Evolutionary conservation across 495 filamentous ascomycete genomes (phyloP), one percentile per base, ranked within the genome.

Genomic region (Podospora conica): DNA sequence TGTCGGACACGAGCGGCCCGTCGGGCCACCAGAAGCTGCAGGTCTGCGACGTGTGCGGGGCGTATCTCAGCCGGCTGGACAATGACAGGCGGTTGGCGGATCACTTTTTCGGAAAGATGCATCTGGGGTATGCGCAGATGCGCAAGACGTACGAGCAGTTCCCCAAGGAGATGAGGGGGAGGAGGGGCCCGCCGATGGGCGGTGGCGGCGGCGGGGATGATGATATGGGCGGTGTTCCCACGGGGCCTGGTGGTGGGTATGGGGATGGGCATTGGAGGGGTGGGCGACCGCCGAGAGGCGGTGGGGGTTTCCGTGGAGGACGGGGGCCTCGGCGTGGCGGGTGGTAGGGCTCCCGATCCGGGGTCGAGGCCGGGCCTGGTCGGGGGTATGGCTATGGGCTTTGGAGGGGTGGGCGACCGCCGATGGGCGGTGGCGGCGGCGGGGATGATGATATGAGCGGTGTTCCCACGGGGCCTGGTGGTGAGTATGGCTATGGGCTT

Each of bases 71-170:
- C 63, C 78, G 95, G 21, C 85, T 98, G 24, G 95, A 98, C 74
- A 98, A 98, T 72, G 95, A 98, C 73, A 85, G 95, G 21, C 82
- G 95, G 28, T 73, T 98, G 76, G 95, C 95, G 27, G 95, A 98
- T 76, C 95, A 98, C 73, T 98, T 98, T 77, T 98, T 96, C 75
- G 95, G 95, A 29, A 98, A 98, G 82, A 98, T 98, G 96, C 95
- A 98, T 73, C 81, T 98, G 73, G 95, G 95, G 0, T 98, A 97
- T 75, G 94, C 95, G 33, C 91, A 96, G 79, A 98, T 98, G 95
- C 86, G 95, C 68, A 95, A 91, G 82, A 92, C 90, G 12, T 90
- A 82, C 70, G 95, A 96, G 68, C 80, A 83, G n/a, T 84, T 98
- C 64, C 88, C 88, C 63, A 91, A 91, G 77, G 95, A 98, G 75